phyloP scores from a whole-genome alignment of 345 rosid genomes.

The Murraya koenigii region DNA sequence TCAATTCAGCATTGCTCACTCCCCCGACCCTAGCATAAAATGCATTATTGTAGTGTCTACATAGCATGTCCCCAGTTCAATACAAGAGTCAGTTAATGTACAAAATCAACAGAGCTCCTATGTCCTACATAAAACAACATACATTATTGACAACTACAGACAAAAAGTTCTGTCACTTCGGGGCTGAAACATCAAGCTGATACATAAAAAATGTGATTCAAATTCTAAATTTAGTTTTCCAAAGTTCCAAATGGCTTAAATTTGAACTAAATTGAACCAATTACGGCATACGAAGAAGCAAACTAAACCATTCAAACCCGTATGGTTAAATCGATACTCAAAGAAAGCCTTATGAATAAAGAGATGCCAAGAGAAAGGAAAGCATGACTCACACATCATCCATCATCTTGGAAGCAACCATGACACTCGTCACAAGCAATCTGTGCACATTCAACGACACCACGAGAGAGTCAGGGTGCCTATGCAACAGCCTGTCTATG shows the following conservation, averaged over 20 bases:
- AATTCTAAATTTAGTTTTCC: neutral
- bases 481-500: conserved; percentile 70
- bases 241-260: neutral
- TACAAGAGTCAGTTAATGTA: neutral
- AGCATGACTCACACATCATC: conserved; percentile 76
- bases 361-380: neutral
- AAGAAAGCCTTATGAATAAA: neutral
- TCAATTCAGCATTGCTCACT: conserved; percentile 72
- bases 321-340: neutral
- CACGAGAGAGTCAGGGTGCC: conserved; percentile 70
- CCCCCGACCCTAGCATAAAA: conserved; percentile 89
- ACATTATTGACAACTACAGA: too few species aligned
- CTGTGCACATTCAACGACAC: conserved; percentile 75
- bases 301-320: neutral
- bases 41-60: conserved; percentile 81
- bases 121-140: neutral
- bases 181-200: neutral
- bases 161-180: neutral
- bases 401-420: conserved; percentile 89
- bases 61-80: neutral
- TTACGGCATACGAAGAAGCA: neutral
- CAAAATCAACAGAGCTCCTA: neutral
- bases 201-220: neutral
- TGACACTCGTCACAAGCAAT: conserved; percentile 73
- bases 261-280: neutral